Evolutionary conservation across 371 early-diverging fungal species (phyloP), one percentile per base, ranked within the genome.

Genomic region (Apophysomyces variabilis): DNA sequence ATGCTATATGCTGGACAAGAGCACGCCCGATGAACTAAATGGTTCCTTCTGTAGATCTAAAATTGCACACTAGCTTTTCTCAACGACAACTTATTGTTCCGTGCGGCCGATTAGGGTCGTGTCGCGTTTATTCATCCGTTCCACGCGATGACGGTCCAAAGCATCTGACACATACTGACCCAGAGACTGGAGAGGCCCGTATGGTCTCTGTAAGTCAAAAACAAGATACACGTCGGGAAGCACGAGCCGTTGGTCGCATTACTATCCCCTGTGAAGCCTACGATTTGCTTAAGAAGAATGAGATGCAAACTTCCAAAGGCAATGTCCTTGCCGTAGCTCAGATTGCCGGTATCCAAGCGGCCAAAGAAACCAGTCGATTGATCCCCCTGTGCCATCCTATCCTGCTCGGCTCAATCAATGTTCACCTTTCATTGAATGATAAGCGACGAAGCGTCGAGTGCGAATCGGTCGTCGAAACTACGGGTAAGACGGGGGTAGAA

Each of bases 361-460:
- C 96, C 39, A 97, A 97, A 73, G 81, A 79, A 60, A 95, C 96
- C 1, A 84, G 90, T 11, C 78, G 85, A 43, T 70, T 95, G 60
- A 93, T 97, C 58, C 97, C 97, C 0, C 80, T 97, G 6, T 96
- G 96, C 67, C 97, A 97, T 72, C 94, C 94, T 0, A 67, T 97
- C 11, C 60, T 79, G n/a, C 68, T 96, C n/a, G 83, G 90, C 8
- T 77, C 89, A 26, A 85, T 93, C 5, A 79, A 85, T 12, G 90
- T 96, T 21, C 74, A 84, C 9, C 74, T 97, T 13, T 68, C 71
- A 60, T 68, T 90, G 8, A 69, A 73, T 5, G 80, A 85, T 11
- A 73, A 76, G 1, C 66, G 16, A 0, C 50, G 44, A 14, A 70
- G 81, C 54, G 74, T 90, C 41, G 81, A 82, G 70, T 78, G 84